These are phyloP conservation scores for Arabidopsis thaliana DNA, from an alignment of 345 rosid species.

Conservation along the genomic window TAIR10.1 NC_003070.9:27446501-27447000, in stretches of 20 bases:
- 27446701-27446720: conserved; percentile 92
- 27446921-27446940: conserved; percentile 22
- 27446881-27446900: conserved; percentile 97
- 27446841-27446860: conserved; percentile 92
- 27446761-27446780: neutral
- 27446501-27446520: conserved; percentile 9
- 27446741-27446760: conserved; percentile 89
- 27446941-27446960: neutral
- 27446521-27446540: neutral
- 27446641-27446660: conserved; percentile 79
- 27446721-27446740: conserved; percentile 96
- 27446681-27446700: conserved; percentile 66
- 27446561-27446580: no score
- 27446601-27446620: conserved; percentile 54
- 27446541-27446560: neutral
- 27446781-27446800: neutral
- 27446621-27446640: conserved; percentile 85
- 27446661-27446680: conserved; percentile 63
- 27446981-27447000: conserved; percentile 76
- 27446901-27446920: conserved; percentile 91
- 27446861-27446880: conserved; percentile 75
- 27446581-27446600: conserved; percentile 31
- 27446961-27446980: conserved; percentile 16
- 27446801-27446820: conserved; percentile 12
- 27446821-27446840: conserved; percentile 41